phyloP scores from a whole-genome alignment of 2,329 filamentous ascomycete species.

The Penicillium sp. region DNA sequence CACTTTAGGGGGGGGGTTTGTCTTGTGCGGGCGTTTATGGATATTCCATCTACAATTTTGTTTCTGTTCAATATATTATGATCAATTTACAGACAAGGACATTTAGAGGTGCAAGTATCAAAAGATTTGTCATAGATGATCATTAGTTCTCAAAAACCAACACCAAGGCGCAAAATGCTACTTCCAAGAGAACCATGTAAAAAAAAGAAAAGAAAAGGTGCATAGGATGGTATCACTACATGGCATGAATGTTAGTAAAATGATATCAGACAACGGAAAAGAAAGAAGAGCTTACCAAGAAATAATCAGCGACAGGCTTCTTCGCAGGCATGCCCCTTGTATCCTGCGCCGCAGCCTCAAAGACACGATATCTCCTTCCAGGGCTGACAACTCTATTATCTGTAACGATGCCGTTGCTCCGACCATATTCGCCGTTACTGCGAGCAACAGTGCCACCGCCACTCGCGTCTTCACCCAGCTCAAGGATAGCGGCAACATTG shows the following conservation, averaged over 20 bases:
- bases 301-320: constrained; percentile 97
- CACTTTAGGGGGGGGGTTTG: neutral
- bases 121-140: constrained; percentile 24
- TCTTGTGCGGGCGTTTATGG: neutral
- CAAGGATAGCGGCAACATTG: constrained; percentile 91
- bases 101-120: neutral
- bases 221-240: constrained; percentile 25
- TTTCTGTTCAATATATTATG: neutral
- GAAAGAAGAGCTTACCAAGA: constrained; percentile 55
- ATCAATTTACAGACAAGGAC: neutral
- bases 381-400: constrained; percentile 63
- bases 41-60: neutral
- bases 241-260: constrained; percentile 10
- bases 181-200: constrained; percentile 15
- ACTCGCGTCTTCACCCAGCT: constrained; percentile 83
- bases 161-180: constrained; percentile 25
- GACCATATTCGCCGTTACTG: constrained; percentile 53
- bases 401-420: constrained; percentile 51
- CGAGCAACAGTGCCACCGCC: constrained; percentile 69
- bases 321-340: constrained; percentile 97
- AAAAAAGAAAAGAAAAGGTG: constrained; percentile 13
- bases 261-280: neutral
- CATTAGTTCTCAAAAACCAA: constrained; percentile 25
- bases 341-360: constrained; percentile 95
- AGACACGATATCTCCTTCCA: constrained; percentile 87